Evolutionary conservation across 2,329 filamentous ascomycete genomes (phyloP).

Genomic region (Epichloe bromicola): DNA sequence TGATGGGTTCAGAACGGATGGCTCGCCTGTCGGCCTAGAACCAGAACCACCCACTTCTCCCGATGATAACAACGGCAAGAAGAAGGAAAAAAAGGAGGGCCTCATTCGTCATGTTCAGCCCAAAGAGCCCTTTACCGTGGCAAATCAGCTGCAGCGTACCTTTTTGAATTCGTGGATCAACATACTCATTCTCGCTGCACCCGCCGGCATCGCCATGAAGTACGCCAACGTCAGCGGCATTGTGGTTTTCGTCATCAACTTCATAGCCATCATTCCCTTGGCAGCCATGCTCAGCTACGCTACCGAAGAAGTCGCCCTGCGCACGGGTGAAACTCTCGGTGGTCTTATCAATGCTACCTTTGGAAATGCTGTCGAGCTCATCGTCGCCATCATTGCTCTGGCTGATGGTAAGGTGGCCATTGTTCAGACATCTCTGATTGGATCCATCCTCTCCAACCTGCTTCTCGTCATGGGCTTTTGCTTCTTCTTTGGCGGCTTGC

Average conservation of each 20-base stretch:
- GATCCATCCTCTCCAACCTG: conserved; percentile 82
- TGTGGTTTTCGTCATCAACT: conserved; percentile 76
- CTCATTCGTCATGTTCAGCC: conserved; percentile 35
- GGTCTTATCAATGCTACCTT: conserved; percentile 85
- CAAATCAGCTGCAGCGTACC: conserved; percentile 59
- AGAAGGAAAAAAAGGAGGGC: conserved; percentile 23
- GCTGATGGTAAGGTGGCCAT: conserved; percentile 63
- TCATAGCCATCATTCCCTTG: conserved; percentile 82
- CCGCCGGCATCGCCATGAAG: conserved; percentile 64
- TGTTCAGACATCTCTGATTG: conserved; percentile 84
- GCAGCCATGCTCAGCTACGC: conserved; percentile 78
- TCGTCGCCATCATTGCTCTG: conserved; percentile 77
- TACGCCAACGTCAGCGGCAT: conserved; percentile 47
- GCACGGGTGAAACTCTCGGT: conserved; percentile 73
- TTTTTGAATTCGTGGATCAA: conserved; percentile 81
- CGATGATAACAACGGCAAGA: conserved; percentile 12
- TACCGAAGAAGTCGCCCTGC: conserved; percentile 77
- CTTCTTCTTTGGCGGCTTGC: conserved; percentile 77
- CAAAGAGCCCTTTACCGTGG: conserved; percentile 42
- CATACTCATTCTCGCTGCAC: conserved; percentile 62
- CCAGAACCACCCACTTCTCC: conserved; percentile 9
- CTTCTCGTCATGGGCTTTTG: conserved; percentile 83
- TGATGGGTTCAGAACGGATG: conserved; percentile 6
- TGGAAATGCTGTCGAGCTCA: conserved; percentile 83
- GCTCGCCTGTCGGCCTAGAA: neutral